Conservation (phyloP, 768 basidiomycete species). For the Podaxis carcinomalis region DNA sequence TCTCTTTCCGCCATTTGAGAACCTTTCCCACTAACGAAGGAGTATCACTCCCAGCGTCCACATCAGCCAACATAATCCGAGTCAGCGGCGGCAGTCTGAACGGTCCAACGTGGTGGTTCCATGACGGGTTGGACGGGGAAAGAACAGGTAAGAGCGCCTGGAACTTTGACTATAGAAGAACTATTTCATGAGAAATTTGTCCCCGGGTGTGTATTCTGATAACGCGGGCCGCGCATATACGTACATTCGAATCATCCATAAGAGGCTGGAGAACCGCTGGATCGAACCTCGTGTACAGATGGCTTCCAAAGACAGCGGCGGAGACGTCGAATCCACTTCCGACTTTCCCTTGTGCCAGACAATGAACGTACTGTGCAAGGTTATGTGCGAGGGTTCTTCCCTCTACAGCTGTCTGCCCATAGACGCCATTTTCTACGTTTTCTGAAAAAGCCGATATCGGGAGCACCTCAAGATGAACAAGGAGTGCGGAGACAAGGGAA, state of each 20-base stretch:
- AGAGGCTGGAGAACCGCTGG: slow-evolving; percentile 63
- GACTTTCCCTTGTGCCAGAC: slow-evolving; percentile 95
- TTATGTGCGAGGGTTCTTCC: slow-evolving; percentile 74
- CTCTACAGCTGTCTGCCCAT: not conserved
- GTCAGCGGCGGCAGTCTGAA: slow-evolving; percentile 84
- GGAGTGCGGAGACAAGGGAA: slow-evolving; percentile 82
- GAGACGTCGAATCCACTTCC: slow-evolving; percentile 98
- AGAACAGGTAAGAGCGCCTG: slow-evolving; percentile 47
- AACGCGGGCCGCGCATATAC: slow-evolving; percentile 15
- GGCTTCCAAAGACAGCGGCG: slow-evolving; percentile 91
- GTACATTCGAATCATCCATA: slow-evolving; percentile 53
- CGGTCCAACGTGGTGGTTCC: slow-evolving; percentile 67
- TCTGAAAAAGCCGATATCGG: slow-evolving; percentile 42
- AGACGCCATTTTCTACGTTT: slow-evolving; percentile 33
- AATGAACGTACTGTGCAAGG: slow-evolving; percentile 91
- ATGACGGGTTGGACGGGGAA: slow-evolving; percentile 59
- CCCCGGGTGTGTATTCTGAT: not conserved
- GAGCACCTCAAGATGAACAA: slow-evolving; percentile 71
- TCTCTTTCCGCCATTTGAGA: slow-evolving; percentile 78
- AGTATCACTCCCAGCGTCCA: slow-evolving; percentile 94
- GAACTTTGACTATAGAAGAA: slow-evolving; percentile 13
- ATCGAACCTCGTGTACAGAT: slow-evolving; percentile 86
- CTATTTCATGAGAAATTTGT: slow-evolving; percentile 4
- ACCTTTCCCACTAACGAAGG: slow-evolving; percentile 92
- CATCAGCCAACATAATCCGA: slow-evolving; percentile 88